Percentiles rank a stretch among this genome's conserved stretches.
Evolutionary conservation across 345 rosid genomes (phyloP).

Genomic region (Erucastrum elatum): DNA sequence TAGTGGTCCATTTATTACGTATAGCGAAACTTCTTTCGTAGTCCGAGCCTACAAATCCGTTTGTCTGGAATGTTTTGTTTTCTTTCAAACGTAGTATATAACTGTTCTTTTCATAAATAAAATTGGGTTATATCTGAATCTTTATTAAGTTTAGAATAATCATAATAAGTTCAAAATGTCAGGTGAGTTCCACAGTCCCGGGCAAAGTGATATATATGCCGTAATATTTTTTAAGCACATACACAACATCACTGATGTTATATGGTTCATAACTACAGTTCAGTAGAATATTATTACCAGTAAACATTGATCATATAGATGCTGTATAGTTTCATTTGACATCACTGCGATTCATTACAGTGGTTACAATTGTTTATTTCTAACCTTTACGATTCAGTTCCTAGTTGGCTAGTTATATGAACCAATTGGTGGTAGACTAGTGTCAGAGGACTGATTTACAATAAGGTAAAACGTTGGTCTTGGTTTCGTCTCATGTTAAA

Average conservation of each 20-base stretch:
- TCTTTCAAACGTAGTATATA: not conserved
- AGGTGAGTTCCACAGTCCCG: not conserved
- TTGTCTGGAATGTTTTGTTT: conserved; percentile 9
- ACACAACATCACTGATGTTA: not conserved
- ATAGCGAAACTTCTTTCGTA: not conserved
- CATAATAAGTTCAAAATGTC: not conserved
- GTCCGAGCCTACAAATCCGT: not conserved
- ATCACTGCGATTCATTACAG: not conserved
- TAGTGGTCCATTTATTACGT: conserved; percentile 16
- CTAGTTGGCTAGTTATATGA: not conserved
- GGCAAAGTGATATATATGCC: not conserved
- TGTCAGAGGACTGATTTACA: not conserved
- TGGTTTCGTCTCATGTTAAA: not conserved
- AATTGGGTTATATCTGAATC: not conserved
- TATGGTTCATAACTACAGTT: not conserved
- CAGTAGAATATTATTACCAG: not conserved
- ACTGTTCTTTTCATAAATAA: not conserved
- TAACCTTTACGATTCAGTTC: not conserved
- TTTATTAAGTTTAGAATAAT: not conserved
- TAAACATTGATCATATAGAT: not conserved
- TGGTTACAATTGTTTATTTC: not conserved
- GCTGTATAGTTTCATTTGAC: not conserved
- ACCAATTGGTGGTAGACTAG: not conserved
- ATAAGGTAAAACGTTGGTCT: not conserved
- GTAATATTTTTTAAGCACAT: not conserved